Percentiles rank a stretch among this genome's conserved stretches.
These are phyloP conservation scores for Zygoascus tannicola DNA, from an alignment of 805 yeast species.

Conservation along the genomic window DNA sequence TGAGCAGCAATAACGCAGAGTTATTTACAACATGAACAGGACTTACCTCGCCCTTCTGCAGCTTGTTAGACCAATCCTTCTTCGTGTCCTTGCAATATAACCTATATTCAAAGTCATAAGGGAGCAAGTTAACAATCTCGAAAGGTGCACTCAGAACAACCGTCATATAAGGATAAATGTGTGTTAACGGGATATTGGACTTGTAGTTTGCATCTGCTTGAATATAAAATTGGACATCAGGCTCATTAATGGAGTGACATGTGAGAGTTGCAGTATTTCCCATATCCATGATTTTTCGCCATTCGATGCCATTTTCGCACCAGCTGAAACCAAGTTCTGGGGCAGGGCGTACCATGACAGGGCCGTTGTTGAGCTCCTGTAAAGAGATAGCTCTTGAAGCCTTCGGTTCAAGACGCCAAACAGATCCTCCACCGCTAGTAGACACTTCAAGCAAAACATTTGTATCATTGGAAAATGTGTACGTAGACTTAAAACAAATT, in stretches of 20 bases:
- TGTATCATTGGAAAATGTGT: constrained; percentile 59
- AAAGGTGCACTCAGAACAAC: constrained; percentile 76
- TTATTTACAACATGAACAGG: constrained; percentile 75
- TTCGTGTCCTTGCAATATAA: constrained; percentile 66
- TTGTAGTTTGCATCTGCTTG: constrained; percentile 64
- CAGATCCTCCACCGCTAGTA: constrained; percentile 25
- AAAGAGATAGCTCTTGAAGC: constrained; percentile 64
- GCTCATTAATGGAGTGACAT: background rate
- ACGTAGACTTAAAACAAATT: constrained; percentile 68
- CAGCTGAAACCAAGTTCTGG: constrained; percentile 47
- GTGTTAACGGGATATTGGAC: constrained; percentile 57
- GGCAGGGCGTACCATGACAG: constrained; percentile 54
- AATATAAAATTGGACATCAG: constrained; percentile 39
- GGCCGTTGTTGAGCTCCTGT: constrained; percentile 49
- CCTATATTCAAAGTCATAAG: constrained; percentile 67
- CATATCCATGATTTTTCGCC: constrained; percentile 45
- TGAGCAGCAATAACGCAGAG: constrained; percentile 58
- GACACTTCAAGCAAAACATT: constrained; percentile 44
- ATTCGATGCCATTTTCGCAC: constrained; percentile 53
- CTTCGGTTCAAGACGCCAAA: constrained; percentile 34
- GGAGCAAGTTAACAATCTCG: constrained; percentile 74
- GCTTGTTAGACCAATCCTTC: constrained; percentile 53
- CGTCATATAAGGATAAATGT: constrained; percentile 76
- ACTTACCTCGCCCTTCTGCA: constrained; percentile 57
- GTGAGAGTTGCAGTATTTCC: constrained; percentile 37